Evolutionary conservation across 164 flowering plant species (phyloP).

Genomic region (Aristolochia contorta): DNA sequence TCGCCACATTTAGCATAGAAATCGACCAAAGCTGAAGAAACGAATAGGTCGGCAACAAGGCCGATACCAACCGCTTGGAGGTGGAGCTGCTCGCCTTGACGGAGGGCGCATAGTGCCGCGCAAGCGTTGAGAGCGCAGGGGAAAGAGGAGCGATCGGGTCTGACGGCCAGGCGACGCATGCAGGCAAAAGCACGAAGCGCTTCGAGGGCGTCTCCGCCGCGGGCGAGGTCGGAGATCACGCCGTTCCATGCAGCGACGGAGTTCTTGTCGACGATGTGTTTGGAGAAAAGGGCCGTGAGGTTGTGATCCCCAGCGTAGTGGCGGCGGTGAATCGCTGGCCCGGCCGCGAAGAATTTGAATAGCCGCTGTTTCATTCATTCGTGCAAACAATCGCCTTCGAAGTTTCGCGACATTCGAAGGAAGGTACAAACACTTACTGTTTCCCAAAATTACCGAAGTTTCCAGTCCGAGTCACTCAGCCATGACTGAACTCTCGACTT

Average conservation of each 20-base stretch:
- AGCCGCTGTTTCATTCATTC: no score
- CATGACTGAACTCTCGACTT: no score
- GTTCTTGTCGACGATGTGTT: slow-evolving; percentile 44
- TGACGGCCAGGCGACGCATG: slow-evolving; percentile 49
- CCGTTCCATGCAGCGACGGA: slow-evolving; percentile 70
- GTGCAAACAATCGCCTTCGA: no score
- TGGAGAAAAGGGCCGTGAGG: slow-evolving; percentile 42
- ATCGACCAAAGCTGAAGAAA: slow-evolving; percentile 68
- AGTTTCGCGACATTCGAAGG: no score
- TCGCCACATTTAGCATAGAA: slow-evolving; percentile 74
- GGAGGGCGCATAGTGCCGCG: slow-evolving; percentile 45
- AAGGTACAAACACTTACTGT: no score
- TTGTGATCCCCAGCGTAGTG: slow-evolving; percentile 13
- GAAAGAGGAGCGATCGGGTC: slow-evolving; percentile 56
- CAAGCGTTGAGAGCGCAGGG: slow-evolving; percentile 82
- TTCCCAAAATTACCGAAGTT: no score
- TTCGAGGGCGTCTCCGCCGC: slow-evolving; percentile 57
- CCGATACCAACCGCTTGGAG: slow-evolving; percentile 71
- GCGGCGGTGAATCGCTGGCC: no score
- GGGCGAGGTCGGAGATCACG: slow-evolving; percentile 66
- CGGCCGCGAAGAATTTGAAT: no score
- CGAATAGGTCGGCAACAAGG: slow-evolving; percentile 49
- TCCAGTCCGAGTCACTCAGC: no score
- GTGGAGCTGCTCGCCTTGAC: slow-evolving; percentile 58
- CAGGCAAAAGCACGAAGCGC: slow-evolving; percentile 67